Evolutionary conservation across 768 basidiomycete species (phyloP).

Genomic region (Rhizopogon vesiculosus): DNA sequence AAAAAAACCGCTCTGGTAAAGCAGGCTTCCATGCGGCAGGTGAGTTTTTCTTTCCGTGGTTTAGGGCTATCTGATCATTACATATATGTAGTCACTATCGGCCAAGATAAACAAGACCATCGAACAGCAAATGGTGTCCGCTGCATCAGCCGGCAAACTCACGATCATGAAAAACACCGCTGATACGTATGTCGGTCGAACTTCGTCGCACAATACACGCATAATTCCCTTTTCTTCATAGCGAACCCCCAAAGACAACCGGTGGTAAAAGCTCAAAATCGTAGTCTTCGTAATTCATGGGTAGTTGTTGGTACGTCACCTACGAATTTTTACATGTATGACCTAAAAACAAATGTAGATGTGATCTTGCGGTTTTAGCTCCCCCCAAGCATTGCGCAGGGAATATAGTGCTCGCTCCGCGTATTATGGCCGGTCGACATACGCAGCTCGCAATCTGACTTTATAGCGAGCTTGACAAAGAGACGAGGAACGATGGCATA

Average conservation of each 20-base stretch:
- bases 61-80: background rate
- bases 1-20: constrained; percentile 75
- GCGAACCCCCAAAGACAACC: constrained; percentile 14
- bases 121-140: constrained; percentile 85
- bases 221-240: constrained; percentile 4
- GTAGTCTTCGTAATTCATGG: background rate
- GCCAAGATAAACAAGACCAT: constrained; percentile 92
- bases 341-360: background rate
- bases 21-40: constrained; percentile 76
- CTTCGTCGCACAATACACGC: background rate
- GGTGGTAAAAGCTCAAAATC: background rate
- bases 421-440: background rate
- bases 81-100: constrained; percentile 56
- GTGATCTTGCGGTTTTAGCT: background rate
- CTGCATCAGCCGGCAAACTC: constrained; percentile 84
- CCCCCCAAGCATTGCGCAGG: background rate
- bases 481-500: background rate
- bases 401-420: background rate
- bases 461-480: background rate
- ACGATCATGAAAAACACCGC: constrained; percentile 83
- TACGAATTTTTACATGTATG: too few relatives aligned
- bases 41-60: constrained; percentile 23
- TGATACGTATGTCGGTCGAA: constrained; percentile 17
- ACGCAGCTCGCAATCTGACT: background rate
- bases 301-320: background rate